These are phyloP conservation scores for Globisporangium acanthophoron DNA, from an alignment of 352 stramenopile species.

Conservation along the genomic window DNA sequence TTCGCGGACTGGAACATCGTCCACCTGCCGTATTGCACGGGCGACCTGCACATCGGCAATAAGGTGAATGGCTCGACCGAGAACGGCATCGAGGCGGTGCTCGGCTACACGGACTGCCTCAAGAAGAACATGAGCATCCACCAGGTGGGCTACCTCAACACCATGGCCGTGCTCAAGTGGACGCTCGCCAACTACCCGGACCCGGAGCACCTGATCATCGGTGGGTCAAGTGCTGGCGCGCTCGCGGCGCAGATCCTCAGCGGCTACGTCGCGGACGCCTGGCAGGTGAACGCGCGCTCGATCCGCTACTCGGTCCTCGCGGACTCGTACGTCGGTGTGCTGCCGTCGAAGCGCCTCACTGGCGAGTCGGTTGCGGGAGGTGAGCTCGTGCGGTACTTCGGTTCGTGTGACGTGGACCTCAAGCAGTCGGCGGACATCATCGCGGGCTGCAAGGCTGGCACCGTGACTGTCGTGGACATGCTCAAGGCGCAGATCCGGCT, in stretches of 20 bases:
- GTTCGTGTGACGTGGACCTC: constrained; percentile 30
- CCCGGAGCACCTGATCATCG: constrained; percentile 28
- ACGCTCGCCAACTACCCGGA: constrained; percentile 30
- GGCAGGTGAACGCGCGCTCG: constrained; percentile 30
- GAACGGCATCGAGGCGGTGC: constrained; percentile 10
- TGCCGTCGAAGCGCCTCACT: constrained; percentile 18
- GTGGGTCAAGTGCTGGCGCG: constrained; percentile 26
- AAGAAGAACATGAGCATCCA: constrained; percentile 25
- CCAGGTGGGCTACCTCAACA: constrained; percentile 33
- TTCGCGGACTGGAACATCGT: constrained; percentile 51
- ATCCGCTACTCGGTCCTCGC: constrained; percentile 33
- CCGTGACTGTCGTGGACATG: constrained; percentile 41
- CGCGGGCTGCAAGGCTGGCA: constrained; percentile 38
- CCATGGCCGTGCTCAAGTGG: constrained; percentile 29
- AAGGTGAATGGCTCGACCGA: constrained; percentile 5
- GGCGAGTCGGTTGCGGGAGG: constrained; percentile 11
- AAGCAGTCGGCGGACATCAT: constrained; percentile 30
- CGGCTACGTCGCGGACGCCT: constrained; percentile 28
- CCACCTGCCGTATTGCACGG: constrained; percentile 45
- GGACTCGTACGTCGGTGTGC: constrained; percentile 42
- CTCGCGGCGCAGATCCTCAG: constrained; percentile 30
- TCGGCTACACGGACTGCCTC: constrained; percentile 15
- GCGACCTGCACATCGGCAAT: constrained; percentile 39
- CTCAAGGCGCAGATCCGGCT: constrained; percentile 22
- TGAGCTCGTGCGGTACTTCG: constrained; percentile 31